A percentile compares a stretch with the other conserved stretches of the same genome.
Conservation (phyloP, 1,139 yeast genomes). For the Chernovozyma aurita region DNA sequence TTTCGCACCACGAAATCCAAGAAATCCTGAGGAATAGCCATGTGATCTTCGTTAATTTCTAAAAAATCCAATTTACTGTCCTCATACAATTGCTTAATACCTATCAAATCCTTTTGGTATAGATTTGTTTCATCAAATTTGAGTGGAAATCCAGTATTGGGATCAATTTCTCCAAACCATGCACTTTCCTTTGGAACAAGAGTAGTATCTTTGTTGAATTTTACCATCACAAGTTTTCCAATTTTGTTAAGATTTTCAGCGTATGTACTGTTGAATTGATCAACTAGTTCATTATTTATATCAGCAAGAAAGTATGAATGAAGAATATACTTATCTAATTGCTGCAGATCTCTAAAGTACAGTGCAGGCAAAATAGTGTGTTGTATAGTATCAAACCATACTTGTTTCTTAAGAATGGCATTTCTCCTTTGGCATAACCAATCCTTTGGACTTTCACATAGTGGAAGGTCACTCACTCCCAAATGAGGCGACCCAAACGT, state of each 20-base stretch:
- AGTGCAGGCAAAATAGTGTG: conserved; percentile 65
- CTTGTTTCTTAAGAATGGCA: conserved; percentile 50
- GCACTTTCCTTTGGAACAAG: conserved; percentile 73
- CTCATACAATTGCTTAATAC: conserved; percentile 46
- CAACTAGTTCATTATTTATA: conserved; percentile 56
- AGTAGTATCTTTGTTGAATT: conserved; percentile 59
- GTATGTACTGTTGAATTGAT: conserved; percentile 28
- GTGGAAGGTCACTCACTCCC: conserved; percentile 69
- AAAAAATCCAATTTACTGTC: conserved; percentile 44
- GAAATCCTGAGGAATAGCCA: conserved; percentile 54
- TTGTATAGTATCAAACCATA: conserved; percentile 60
- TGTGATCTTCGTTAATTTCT: conserved; percentile 58
- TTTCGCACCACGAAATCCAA: conserved; percentile 33
- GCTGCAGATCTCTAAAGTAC: conserved; percentile 55
- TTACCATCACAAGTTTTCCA: conserved; percentile 53
- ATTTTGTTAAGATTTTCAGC: conserved; percentile 37
- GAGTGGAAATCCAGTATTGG: conserved; percentile 34
- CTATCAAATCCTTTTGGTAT: conserved; percentile 54
- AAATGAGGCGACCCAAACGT: conserved; percentile 84
- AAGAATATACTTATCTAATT: conserved; percentile 44
- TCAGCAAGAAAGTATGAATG: conserved; percentile 57
- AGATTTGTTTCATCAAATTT: conserved; percentile 48
- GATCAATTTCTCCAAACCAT: conserved; percentile 56
- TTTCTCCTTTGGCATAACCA: conserved; percentile 62
- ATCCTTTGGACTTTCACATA: conserved; percentile 48